Conservation (phyloP, 441 rosid genomes). For the Arabidopsis hybrid region DNA sequence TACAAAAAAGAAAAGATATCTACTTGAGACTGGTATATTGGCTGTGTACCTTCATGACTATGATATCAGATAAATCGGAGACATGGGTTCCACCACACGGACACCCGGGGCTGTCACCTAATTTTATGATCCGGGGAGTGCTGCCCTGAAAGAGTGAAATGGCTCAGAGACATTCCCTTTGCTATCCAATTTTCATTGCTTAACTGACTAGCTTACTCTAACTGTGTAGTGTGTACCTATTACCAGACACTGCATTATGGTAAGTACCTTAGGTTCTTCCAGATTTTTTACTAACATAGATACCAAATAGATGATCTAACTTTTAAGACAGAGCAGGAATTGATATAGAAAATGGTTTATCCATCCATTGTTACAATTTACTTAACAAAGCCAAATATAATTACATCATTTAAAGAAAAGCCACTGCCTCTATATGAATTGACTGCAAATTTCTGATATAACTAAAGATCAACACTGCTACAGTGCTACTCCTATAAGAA, state of each 20-base stretch:
- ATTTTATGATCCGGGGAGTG: slow-evolving; percentile 73
- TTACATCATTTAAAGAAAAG: background rate
- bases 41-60: slow-evolving; percentile 63
- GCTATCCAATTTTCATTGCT: background rate
- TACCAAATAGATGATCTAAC: background rate
- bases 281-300: slow-evolving; percentile 2
- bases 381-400: background rate
- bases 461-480: slow-evolving; percentile 2
- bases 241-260: background rate
- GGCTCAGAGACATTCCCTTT: background rate
- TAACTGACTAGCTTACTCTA: slow-evolving; percentile 9
- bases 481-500: background rate
- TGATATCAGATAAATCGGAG: slow-evolving; percentile 70
- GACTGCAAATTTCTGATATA: background rate
- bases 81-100: slow-evolving; percentile 96
- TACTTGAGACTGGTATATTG: slow-evolving; percentile 4
- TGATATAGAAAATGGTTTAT: background rate
- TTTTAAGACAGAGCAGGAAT: background rate
- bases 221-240: slow-evolving; percentile 10
- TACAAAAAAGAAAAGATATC: background rate
- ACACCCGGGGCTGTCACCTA: slow-evolving; percentile 72
- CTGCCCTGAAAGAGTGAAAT: slow-evolving; percentile 61
- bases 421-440: background rate
- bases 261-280: slow-evolving; percentile 6
- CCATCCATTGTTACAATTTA: background rate